Conservation (phyloP, 2,329 filamentous ascomycete species). For the Simplicillium sp. region DNA sequence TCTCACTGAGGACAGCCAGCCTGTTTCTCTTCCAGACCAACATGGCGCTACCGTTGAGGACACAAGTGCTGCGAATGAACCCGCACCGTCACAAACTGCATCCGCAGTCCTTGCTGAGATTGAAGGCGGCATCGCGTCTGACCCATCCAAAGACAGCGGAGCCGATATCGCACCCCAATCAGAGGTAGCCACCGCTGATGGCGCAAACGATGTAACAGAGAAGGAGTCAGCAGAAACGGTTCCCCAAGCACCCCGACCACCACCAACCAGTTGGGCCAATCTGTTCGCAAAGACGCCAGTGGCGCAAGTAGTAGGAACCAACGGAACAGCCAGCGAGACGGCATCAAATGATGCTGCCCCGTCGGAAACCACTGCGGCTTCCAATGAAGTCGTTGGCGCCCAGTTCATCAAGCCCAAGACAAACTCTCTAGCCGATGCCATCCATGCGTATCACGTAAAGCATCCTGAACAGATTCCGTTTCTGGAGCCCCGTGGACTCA, state of each 20-base stretch:
- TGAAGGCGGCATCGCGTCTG: constrained; percentile 9
- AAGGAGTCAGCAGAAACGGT: constrained; percentile 2
- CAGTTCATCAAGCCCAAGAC: constrained; percentile 35
- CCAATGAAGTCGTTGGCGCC: constrained; percentile 19
- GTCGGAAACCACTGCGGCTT: constrained; percentile 1
- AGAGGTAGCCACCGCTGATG: not conserved
- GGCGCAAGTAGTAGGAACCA: constrained; percentile 1
- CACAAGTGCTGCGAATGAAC: not conserved
- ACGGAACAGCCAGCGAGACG: constrained; percentile 9
- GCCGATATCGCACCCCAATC: constrained; percentile 3
- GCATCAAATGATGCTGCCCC: constrained; percentile 6
- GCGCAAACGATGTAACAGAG: not conserved
- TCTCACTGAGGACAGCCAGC: constrained; percentile 22
- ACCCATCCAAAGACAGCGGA: constrained; percentile 8
- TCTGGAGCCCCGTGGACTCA: constrained; percentile 82
- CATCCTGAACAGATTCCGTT: constrained; percentile 63
- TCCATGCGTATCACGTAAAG: constrained; percentile 63
- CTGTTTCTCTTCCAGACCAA: constrained; percentile 34
- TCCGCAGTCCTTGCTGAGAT: constrained; percentile 12
- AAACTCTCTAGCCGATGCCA: constrained; percentile 64
- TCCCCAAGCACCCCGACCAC: constrained; percentile 15
- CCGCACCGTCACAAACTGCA: constrained; percentile 1
- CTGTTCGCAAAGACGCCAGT: constrained; percentile 22
- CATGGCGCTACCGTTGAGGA: constrained; percentile 21
- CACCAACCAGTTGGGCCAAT: constrained; percentile 30